Conservation (phyloP, 345 rosid species). For the Geranium brycei region DNA sequence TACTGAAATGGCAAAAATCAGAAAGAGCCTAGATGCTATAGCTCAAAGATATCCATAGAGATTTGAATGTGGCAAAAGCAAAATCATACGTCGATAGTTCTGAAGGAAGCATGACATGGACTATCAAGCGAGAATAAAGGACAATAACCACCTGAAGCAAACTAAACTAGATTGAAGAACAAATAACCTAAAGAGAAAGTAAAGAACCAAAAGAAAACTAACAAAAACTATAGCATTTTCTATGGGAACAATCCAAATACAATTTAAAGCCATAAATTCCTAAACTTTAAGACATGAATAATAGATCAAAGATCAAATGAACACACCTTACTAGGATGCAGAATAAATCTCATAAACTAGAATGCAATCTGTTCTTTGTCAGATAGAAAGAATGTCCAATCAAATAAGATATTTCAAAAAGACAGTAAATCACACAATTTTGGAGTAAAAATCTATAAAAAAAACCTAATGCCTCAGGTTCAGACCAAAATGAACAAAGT, state of each 20-base stretch:
- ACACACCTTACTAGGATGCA: not conserved
- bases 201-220: conserved; percentile 3
- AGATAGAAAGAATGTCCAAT: not conserved
- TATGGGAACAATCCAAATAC: not conserved
- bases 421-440: no score
- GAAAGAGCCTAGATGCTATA: not conserved
- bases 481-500: no score
- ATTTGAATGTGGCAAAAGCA: conserved; percentile 11
- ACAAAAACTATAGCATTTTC: conserved; percentile 2
- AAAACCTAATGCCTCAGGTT: no score
- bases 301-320: no score
- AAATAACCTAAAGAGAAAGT: conserved; percentile 12
- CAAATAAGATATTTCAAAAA: no score
- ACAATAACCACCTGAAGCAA: conserved; percentile 24
- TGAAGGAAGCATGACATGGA: conserved; percentile 26
- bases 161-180: conserved; percentile 15
- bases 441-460: no score
- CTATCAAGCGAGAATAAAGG: conserved; percentile 15
- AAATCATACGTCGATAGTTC: conserved; percentile 7
- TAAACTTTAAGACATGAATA: not conserved
- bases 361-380: not conserved
- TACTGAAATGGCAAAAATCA: not conserved
- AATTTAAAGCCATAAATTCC: not conserved
- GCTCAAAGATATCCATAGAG: not conserved
- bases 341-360: not conserved